Evolutionary conservation across 2,329 filamentous ascomycete genomes (phyloP).

Genomic region (Cordyceps sp.): DNA sequence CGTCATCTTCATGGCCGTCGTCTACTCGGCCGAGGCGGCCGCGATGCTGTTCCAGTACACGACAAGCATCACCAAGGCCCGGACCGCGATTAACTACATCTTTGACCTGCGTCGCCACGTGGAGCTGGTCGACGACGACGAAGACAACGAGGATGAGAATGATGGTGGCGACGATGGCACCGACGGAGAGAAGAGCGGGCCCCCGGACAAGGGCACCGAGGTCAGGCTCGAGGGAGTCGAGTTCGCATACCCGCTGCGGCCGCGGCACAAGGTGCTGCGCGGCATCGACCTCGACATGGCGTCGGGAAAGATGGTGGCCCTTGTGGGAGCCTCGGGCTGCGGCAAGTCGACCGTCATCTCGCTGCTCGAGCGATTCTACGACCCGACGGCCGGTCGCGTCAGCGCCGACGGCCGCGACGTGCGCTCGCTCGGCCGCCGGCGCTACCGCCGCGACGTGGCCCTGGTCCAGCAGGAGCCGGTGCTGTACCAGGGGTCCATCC

Average conservation of each 20-base stretch:
- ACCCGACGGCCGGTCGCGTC: constrained; percentile 15
- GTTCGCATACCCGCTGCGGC: constrained; percentile 38
- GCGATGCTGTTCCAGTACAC: constrained; percentile 27
- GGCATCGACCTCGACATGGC: constrained; percentile 22
- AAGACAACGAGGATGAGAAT: constrained; percentile 9
- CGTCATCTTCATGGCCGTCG: constrained; percentile 30
- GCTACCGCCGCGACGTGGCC: constrained; percentile 17
- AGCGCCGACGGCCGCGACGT: constrained; percentile 13
- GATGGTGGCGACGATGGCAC: constrained; percentile 1
- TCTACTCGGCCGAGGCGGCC: constrained; percentile 27
- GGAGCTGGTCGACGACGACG: constrained; percentile 13
- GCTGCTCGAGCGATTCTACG: constrained; percentile 28
- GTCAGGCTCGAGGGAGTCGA: constrained; percentile 33
- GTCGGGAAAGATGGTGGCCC: constrained; percentile 31
- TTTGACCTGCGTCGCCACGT: constrained; percentile 19
- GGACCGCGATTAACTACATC: constrained; percentile 30
- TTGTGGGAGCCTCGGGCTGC: constrained; percentile 40
- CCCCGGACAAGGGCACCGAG: constrained; percentile 11
- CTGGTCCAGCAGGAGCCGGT: constrained; percentile 25
- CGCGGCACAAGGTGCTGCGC: constrained; percentile 17
- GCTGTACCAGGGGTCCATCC: constrained; percentile 32
- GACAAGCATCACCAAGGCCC: constrained; percentile 33
- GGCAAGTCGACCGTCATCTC: constrained; percentile 45
- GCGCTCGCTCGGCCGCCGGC: constrained; percentile 11
- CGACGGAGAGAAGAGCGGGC: not conserved